phyloP scores from a whole-genome alignment of 2,329 filamentous ascomycete species.

The Raffaelea ambrosiae region DNA sequence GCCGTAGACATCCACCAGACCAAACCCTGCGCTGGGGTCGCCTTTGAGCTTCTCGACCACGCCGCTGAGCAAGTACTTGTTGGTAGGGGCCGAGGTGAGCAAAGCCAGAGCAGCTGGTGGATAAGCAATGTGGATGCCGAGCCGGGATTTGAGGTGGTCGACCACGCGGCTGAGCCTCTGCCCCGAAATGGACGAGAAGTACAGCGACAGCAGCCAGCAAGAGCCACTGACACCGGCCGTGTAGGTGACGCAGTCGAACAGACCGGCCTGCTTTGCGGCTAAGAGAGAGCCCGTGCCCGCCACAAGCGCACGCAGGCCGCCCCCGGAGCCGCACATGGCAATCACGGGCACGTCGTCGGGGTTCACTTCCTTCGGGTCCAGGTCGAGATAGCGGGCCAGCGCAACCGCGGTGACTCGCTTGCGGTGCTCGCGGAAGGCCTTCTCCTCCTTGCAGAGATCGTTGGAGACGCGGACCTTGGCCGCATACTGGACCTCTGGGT shows the following conservation, averaged over 20 bases:
- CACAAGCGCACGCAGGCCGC: conserved; percentile 80
- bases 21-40: conserved; percentile 70
- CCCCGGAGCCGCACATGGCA: conserved; percentile 89
- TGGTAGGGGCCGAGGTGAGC: conserved; percentile 82
- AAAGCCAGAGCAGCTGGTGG: conserved; percentile 75
- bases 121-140: conserved; percentile 86
- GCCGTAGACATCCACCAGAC: conserved; percentile 89
- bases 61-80: conserved; percentile 81
- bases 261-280: conserved; percentile 73
- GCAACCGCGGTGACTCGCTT: conserved; percentile 61
- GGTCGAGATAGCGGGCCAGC: conserved; percentile 70
- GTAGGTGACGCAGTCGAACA: conserved; percentile 93
- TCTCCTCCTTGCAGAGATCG: conserved; percentile 76
- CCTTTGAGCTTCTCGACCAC: conserved; percentile 88
- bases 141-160: conserved; percentile 75
- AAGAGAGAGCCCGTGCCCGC: conserved; percentile 83
- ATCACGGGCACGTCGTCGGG: conserved; percentile 90
- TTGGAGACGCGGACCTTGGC: conserved; percentile 75
- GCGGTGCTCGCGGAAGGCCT: conserved; percentile 61
- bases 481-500: conserved; percentile 80
- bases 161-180: conserved; percentile 62
- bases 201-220: conserved; percentile 89
- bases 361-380: conserved; percentile 66
- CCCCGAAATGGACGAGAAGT: conserved; percentile 68
- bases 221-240: conserved; percentile 92